phyloP scores from a whole-genome alignment of 768 basidiomycete species.

The Amanita rimosa region DNA sequence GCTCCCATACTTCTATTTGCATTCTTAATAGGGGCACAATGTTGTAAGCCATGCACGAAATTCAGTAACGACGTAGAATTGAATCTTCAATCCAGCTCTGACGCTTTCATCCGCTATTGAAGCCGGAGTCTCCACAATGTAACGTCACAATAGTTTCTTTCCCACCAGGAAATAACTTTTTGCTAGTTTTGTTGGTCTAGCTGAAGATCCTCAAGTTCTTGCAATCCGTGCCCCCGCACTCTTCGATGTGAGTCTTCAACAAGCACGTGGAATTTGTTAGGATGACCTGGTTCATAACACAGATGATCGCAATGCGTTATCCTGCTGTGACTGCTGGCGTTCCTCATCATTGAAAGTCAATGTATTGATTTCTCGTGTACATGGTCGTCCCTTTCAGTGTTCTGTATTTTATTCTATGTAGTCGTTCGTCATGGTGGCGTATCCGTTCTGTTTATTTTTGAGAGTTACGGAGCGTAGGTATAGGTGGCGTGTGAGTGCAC shows the following conservation, averaged over 20 bases:
- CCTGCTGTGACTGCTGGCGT: slow-evolving; percentile 53
- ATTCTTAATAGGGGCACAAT: slow-evolving; percentile 68
- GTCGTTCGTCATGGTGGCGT: neutral
- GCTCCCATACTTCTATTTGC: slow-evolving; percentile 69
- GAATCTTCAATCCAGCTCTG: slow-evolving; percentile 28
- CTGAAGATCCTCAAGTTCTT: slow-evolving; percentile 73
- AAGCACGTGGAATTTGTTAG: neutral
- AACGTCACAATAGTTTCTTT: slow-evolving; percentile 10
- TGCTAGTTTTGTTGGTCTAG: slow-evolving; percentile 68
- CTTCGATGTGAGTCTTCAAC: slow-evolving; percentile 36
- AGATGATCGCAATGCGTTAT: slow-evolving; percentile 61
- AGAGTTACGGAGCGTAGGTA: too few species aligned
- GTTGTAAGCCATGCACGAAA: slow-evolving; percentile 34
- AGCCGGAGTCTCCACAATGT: slow-evolving; percentile 85
- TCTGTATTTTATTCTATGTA: neutral
- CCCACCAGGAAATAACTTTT: neutral
- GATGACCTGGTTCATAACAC: slow-evolving; percentile 2
- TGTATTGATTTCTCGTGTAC: neutral
- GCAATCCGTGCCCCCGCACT: slow-evolving; percentile 62
- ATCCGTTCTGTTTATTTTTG: too few species aligned
- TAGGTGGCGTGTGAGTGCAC: too few species aligned
- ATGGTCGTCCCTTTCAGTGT: neutral
- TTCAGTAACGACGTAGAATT: neutral
- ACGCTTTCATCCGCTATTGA: slow-evolving; percentile 69
- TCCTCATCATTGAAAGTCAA: slow-evolving; percentile 18